Evolutionary conservation across 2,329 filamentous ascomycete genomes (phyloP), one percentile per base, ranked within the genome.

Genomic region (Zymoseptoria crescenta): DNA sequence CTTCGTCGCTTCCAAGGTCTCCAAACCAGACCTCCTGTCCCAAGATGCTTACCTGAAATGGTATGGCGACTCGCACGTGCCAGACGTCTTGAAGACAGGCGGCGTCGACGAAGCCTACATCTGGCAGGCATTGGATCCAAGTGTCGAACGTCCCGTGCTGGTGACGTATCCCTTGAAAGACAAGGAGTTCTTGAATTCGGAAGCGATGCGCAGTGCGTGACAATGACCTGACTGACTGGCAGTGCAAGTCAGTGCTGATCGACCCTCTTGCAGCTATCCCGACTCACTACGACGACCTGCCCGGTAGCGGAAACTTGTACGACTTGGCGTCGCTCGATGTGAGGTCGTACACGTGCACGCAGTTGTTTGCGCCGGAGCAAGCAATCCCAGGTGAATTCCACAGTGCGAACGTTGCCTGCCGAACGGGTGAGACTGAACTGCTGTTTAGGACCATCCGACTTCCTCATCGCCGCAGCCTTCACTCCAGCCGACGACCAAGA

Each of bases 31-130:
- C 16, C 24, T 51, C 2, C 19, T 63, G 1, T 58, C 63, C 1
- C 35, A 57, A 45, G 55, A 62, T 13, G 49, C 53, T 7, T 65
- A 57, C 54, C 59, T 54, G 3, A 50, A 62, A 41, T 65, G 61
- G 61, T 65, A 65, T 20, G 54, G 60, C n/a, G 10, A 56, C 2
- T 30, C 50, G 21, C 63, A 65, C 45, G 61, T 65, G 24, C 63
- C 61, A n/a, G 63, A 65, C 28, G 52, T 60, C 7, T 59, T 65
- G 48, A 56, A 59, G 24, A 62, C 61, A 1, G 49, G 57, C n/a
- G 61, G 55, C n/a, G 57, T 62, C 19, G 49, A 51, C 27, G 54
- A 60, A 28, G 61, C 61, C 4, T 59, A 51, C 28, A 55, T 61
- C 20, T 65, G 59, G 59, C 41, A 59, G 49, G 49, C 57, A 4